A percentile compares a stretch with the other conserved stretches of the same genome.
phyloP scores from a whole-genome alignment of 345 rosid species.

The Garcia nutans region DNA sequence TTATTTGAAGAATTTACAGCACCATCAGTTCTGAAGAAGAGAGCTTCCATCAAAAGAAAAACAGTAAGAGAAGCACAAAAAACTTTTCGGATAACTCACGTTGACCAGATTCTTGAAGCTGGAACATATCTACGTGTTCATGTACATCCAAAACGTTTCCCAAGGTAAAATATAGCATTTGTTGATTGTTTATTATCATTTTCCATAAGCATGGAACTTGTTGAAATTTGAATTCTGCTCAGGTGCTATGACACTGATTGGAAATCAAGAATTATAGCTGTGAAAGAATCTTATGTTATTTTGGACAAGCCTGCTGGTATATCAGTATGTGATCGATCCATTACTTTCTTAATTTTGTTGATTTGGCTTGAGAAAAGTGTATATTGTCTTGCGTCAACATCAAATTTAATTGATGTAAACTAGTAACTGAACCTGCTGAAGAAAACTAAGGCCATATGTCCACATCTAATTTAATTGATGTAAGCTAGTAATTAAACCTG shows the following conservation, averaged over 20 bases:
- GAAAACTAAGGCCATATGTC: no score
- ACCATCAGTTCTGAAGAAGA: conserved; percentile 58
- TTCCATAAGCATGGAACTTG: not conserved
- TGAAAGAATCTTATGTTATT: conserved; percentile 71
- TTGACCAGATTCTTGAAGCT: conserved; percentile 60
- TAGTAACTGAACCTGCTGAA: not conserved
- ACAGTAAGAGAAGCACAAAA: conserved; percentile 88
- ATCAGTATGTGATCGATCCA: conserved; percentile 53
- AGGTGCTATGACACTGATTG: conserved; percentile 94
- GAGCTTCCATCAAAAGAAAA: conserved; percentile 78
- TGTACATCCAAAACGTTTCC: conserved; percentile 92
- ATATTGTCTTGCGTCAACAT: not conserved
- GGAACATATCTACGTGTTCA: conserved; percentile 87
- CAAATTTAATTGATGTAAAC: not conserved
- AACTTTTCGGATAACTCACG: conserved; percentile 69
- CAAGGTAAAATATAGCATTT: conserved; percentile 48
- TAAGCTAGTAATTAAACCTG: no score
- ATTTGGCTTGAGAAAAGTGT: not conserved
- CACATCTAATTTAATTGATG: no score
- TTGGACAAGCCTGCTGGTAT: conserved; percentile 96
- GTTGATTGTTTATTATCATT: not conserved
- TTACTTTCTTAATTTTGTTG: conserved; percentile 1
- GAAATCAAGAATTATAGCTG: conserved; percentile 72
- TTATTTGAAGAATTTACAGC: conserved; percentile 62
- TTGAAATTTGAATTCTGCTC: conserved; percentile 17